Evolutionary conservation across 1,139 yeast genomes (phyloP).

Genomic region (Pichia sp.): DNA sequence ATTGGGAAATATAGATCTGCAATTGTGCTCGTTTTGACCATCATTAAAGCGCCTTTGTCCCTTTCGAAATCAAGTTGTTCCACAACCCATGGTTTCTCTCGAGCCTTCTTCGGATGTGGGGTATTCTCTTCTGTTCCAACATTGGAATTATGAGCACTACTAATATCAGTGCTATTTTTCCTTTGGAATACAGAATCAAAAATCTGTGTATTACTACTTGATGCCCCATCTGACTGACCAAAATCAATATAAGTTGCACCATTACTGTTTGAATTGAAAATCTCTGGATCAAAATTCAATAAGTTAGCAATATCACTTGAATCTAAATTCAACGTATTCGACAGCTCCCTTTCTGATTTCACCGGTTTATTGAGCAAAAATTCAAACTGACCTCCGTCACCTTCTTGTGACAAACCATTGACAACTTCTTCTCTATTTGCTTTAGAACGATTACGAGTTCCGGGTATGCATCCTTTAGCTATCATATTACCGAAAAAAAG

Average conservation of each 20-base stretch:
- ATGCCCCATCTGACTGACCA: background rate
- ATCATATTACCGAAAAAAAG: slow-evolving; percentile 48
- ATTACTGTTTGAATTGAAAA: background rate
- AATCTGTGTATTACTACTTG: background rate
- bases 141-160: background rate
- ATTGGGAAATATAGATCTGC: slow-evolving; percentile 10
- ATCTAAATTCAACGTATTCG: background rate
- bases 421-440: slow-evolving; percentile 12
- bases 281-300: background rate
- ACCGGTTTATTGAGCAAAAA: slow-evolving; percentile 10
- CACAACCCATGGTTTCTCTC: slow-evolving; percentile 46
- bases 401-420: slow-evolving; percentile 1
- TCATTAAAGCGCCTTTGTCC: slow-evolving; percentile 43
- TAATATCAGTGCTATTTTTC: background rate
- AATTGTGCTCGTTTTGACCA: slow-evolving; percentile 29
- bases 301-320: background rate
- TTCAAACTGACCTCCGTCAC: slow-evolving; percentile 6
- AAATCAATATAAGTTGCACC: background rate
- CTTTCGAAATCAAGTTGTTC: slow-evolving; percentile 48
- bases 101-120: background rate
- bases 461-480: slow-evolving; percentile 55
- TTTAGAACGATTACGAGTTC: slow-evolving; percentile 25
- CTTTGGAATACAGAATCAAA: background rate
- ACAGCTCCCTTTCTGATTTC: background rate
- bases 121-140: background rate